Percentiles rank a stretch among this genome's conserved stretches.
These are phyloP conservation scores for Podaxis carcinomalis DNA, from an alignment of 768 basidiomycete genomes.

Conservation along the genomic window DNA sequence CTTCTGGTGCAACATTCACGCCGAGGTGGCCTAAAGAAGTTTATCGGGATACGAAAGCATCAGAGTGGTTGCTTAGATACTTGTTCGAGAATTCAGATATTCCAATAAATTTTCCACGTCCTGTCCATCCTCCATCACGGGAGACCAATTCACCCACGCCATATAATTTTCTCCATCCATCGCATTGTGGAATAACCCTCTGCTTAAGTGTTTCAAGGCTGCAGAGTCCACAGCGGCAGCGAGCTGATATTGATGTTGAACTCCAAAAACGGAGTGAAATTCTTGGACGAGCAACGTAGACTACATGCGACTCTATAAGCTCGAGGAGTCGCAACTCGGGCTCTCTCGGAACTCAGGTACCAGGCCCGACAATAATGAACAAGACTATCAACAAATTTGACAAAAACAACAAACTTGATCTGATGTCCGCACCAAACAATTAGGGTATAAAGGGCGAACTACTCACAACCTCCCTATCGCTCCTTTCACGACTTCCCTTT, in stretches of 20 bases:
- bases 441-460: neutral
- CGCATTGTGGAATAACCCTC: neutral
- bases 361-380: neutral
- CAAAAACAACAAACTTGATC: neutral
- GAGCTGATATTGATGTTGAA: too few species aligned
- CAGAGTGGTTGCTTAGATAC: constrained; percentile 1
- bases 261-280: too few species aligned
- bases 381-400: neutral
- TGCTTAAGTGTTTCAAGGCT: neutral
- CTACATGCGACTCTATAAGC: too few species aligned
- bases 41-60: neutral
- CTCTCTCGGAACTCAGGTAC: neutral
- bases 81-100: neutral
- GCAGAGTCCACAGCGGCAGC: too few species aligned
- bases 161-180: neutral
- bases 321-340: neutral
- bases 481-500: neutral
- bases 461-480: neutral
- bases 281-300: too few species aligned
- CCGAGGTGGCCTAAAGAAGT: neutral
- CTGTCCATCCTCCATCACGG: neutral
- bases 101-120: neutral
- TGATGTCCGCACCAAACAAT: constrained; percentile 2
- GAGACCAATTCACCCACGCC: neutral
- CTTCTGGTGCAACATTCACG: too few species aligned